Conservation (phyloP, 345 rosid genomes). For the Linum tenue region DNA sequence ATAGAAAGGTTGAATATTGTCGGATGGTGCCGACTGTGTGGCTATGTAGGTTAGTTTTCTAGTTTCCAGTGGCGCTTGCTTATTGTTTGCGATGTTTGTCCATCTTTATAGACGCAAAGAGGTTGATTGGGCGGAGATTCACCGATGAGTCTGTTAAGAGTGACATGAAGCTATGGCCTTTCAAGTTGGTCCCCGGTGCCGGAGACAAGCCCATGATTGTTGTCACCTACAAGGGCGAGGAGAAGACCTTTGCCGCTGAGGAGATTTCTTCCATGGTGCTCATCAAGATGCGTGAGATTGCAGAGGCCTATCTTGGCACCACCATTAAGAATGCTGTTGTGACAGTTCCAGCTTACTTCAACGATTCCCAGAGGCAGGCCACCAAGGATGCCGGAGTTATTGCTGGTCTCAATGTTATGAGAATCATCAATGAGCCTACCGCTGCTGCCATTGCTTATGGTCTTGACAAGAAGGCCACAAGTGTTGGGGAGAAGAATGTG, state of each 20-base stretch:
- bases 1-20: too few species aligned
- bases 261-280: slow-evolving; percentile 29
- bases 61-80: not conserved
- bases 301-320: slow-evolving; percentile 24
- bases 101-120: slow-evolving; percentile 16
- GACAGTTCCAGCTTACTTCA: slow-evolving; percentile 27
- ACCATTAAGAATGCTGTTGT: slow-evolving; percentile 21
- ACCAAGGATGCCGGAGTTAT: slow-evolving; percentile 26
- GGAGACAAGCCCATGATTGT: slow-evolving; percentile 27
- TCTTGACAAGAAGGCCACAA: slow-evolving; percentile 26
- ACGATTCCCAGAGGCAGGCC: slow-evolving; percentile 27
- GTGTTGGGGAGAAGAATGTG: slow-evolving; percentile 29
- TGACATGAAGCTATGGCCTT: slow-evolving; percentile 25
- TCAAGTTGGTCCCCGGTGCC: slow-evolving; percentile 20
- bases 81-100: not conserved
- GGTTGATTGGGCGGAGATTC: slow-evolving; percentile 25
- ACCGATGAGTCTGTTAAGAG: slow-evolving; percentile 19
- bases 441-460: slow-evolving; percentile 30
- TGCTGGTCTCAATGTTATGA: slow-evolving; percentile 23
- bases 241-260: slow-evolving; percentile 24
- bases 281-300: slow-evolving; percentile 28
- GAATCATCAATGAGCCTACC: slow-evolving; percentile 25
- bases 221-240: slow-evolving; percentile 22
- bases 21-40: not conserved
- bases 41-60: not conserved